These are phyloP conservation scores for Zalerion maritima DNA, from an alignment of 495 filamentous ascomycete species.

Conservation along the genomic window DNA sequence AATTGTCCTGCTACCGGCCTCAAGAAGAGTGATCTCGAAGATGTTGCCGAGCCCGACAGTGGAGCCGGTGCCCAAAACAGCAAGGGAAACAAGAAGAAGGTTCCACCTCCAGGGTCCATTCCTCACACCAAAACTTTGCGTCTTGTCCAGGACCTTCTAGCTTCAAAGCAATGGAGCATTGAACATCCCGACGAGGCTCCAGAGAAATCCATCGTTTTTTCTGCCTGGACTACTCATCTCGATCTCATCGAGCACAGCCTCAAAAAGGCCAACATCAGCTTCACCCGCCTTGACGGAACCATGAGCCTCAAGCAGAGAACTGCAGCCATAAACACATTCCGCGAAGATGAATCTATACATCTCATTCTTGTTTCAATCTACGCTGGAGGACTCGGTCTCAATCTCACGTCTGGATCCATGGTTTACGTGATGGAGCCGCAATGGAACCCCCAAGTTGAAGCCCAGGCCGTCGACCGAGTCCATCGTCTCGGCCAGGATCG, in stretches of 20 bases:
- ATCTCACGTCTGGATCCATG: conserved; percentile 68
- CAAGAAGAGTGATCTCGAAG: conserved; percentile 45
- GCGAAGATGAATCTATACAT: conserved; percentile 51
- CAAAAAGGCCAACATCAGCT: conserved; percentile 47
- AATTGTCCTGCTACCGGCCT: conserved; percentile 50
- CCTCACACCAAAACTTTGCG: conserved; percentile 84
- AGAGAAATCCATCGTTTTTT: conserved; percentile 85
- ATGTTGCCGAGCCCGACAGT: conserved; percentile 38
- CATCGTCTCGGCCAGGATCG: conserved; percentile 86
- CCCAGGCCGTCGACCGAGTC: conserved; percentile 86
- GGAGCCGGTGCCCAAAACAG: conserved; percentile 28
- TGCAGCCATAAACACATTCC: conserved; percentile 59
- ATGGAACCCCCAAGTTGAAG: conserved; percentile 89
- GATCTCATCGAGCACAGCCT: conserved; percentile 86
- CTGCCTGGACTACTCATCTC: conserved; percentile 83
- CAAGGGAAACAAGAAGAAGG: too few relatives aligned
- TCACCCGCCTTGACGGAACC: conserved; percentile 74
- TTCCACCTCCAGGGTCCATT: too few relatives aligned
- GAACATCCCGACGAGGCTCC: conserved; percentile 44
- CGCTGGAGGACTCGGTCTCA: conserved; percentile 84
- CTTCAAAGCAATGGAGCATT: conserved; percentile 43
- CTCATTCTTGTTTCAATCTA: conserved; percentile 84
- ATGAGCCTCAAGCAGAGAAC: conserved; percentile 62
- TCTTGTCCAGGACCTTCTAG: conserved; percentile 51
- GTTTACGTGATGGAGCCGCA: conserved; percentile 98